Evolutionary conservation across 441 rosid species (phyloP).

Genomic region (Erodium trifolium): DNA sequence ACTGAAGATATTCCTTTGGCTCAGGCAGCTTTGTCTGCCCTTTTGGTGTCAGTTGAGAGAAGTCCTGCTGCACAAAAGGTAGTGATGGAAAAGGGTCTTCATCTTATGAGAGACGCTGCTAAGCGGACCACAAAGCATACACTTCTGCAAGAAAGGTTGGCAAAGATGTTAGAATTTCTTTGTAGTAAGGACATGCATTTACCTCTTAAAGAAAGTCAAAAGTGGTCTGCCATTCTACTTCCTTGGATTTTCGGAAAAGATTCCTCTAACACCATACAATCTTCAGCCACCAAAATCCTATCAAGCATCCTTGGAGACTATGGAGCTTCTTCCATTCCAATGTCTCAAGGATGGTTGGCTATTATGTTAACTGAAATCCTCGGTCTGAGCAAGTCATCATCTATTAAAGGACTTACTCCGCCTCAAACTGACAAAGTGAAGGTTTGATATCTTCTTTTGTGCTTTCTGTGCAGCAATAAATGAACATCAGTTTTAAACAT

Average conservation of each 20-base stretch:
- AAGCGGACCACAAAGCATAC: constrained; percentile 57
- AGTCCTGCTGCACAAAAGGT: constrained; percentile 53
- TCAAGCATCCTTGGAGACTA: constrained; percentile 70
- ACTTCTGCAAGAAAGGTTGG: constrained; percentile 73
- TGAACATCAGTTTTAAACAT: neutral
- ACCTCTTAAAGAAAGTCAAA: constrained; percentile 83
- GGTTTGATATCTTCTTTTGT: constrained; percentile 33
- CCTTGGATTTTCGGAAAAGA: constrained; percentile 65
- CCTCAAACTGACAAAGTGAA: constrained; percentile 57
- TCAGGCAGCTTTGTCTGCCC: constrained; percentile 72
- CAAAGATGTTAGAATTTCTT: constrained; percentile 74
- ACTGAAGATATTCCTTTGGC: constrained; percentile 77
- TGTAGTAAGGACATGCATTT: constrained; percentile 52
- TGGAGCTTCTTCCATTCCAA: constrained; percentile 62
- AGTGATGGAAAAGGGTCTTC: constrained; percentile 79
- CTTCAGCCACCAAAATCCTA: constrained; percentile 71
- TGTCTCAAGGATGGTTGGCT: constrained; percentile 97
- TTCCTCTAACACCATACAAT: constrained; percentile 48
- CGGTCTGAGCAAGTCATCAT: constrained; percentile 43
- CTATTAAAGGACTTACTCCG: constrained; percentile 44
- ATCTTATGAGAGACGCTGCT: constrained; percentile 66
- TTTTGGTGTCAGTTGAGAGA: constrained; percentile 77
- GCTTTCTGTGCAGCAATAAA: neutral
- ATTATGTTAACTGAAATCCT: constrained; percentile 58
- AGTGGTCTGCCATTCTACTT: constrained; percentile 80